Evolutionary conservation across 2,329 filamentous ascomycete genomes (phyloP).

Genomic region (Sporothrix humicola): DNA sequence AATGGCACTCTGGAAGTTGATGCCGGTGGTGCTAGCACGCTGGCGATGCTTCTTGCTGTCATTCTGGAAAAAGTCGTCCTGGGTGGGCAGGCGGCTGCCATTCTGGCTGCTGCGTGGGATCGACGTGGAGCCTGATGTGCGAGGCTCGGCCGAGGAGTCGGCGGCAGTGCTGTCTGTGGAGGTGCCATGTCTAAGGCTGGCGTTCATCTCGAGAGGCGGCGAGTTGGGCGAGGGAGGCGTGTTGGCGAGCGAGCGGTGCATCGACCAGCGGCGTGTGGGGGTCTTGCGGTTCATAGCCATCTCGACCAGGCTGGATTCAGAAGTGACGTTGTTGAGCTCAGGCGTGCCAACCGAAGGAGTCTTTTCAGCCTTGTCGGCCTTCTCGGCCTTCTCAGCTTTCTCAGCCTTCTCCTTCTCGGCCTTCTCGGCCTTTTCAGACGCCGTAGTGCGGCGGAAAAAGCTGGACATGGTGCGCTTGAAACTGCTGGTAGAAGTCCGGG

Average conservation of each 20-base stretch:
- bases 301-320: conserved; percentile 43
- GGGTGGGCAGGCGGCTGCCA: conserved; percentile 47
- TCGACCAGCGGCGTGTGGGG: conserved; percentile 53
- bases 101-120: neutral
- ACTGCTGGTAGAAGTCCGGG: conserved; percentile 49
- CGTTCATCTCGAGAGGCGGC: conserved; percentile 50
- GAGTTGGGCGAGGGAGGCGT: conserved; percentile 59
- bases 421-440: conserved; percentile 15
- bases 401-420: conserved; percentile 3
- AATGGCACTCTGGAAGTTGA: conserved; percentile 55
- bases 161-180: conserved; percentile 37
- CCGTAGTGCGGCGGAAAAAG: conserved; percentile 51
- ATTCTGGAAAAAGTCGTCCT: conserved; percentile 53
- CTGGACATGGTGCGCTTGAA: conserved; percentile 58
- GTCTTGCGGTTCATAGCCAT: conserved; percentile 37
- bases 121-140: neutral
- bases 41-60: conserved; percentile 57
- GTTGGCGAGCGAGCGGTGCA: conserved; percentile 53
- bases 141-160: conserved; percentile 27
- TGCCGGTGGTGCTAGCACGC: conserved; percentile 52
- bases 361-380: neutral
- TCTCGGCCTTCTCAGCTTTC: neutral
- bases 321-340: conserved; percentile 35
- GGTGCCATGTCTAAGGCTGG: conserved; percentile 40
- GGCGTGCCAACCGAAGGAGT: conserved; percentile 30